Evolutionary conservation across 192 early-diverging fungal genomes (phyloP).

Genomic region (Linnemannia elongata): DNA sequence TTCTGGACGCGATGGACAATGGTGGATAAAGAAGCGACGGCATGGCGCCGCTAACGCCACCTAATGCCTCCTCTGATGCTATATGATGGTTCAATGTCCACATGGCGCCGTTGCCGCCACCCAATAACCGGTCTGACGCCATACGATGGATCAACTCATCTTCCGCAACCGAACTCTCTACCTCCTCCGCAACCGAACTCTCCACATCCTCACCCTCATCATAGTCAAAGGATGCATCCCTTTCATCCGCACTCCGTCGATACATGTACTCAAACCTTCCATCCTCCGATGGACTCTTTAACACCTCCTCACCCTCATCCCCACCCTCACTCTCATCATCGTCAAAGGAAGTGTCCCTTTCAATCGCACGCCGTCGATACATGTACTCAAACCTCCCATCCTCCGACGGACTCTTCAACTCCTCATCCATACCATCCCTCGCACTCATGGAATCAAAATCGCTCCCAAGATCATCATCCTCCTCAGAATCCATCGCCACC

Average conservation of each 20-base stretch:
- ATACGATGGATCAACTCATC: slow-evolving; percentile 24
- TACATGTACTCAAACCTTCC: slow-evolving; percentile 1
- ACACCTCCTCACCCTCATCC: not conserved
- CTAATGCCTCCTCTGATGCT: not conserved
- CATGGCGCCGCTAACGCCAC: not conserved
- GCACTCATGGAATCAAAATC: not conserved
- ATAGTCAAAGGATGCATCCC: not conserved
- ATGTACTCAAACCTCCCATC: slow-evolving; percentile 12
- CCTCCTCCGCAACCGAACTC: too few species aligned
- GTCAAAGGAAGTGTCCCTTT: not conserved
- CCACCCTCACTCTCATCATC: not conserved
- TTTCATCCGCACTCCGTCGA: not conserved
- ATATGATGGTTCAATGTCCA: too few species aligned
- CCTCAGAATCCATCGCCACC: not conserved
- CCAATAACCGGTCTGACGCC: not conserved
- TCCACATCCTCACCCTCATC: not conserved
- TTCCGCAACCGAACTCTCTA: slow-evolving; percentile 20
- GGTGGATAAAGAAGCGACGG: not conserved
- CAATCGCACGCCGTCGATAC: not conserved
- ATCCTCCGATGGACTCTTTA: slow-evolving; percentile 11
- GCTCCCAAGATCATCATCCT: not conserved
- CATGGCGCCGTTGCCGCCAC: not conserved
- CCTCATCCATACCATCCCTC: not conserved
- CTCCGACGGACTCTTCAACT: slow-evolving; percentile 2
- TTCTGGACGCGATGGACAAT: not conserved